Base-by-base conservation (phyloP, 768 basidiomycete genomes). In the Rhodotorula kratochvilovae region DNA sequence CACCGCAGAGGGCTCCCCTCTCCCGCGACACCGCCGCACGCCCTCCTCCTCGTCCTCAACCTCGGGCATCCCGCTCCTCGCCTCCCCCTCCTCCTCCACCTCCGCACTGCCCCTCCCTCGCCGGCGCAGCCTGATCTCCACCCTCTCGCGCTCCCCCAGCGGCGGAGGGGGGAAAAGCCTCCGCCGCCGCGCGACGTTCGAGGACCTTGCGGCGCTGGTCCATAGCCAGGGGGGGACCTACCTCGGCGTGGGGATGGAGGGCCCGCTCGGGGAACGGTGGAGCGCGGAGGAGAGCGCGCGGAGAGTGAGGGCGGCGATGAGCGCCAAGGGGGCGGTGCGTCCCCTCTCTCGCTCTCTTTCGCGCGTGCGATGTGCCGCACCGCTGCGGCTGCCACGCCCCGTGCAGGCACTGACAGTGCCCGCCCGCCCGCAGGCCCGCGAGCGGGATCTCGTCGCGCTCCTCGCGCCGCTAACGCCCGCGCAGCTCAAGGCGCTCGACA, bases 161-260 rank as follows among this genome's bases (percentile, higher is more conserved):
- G n/a, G 11, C 65, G 57, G 23, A 3, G 35, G 13, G 0, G 25
- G 15, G 27, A 46, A 25, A 46, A 29, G 35, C 12, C 29, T 69
- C 36, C 25, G 43, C 3, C 45, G 53, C 31, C 51, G 57, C 21
- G 27, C 48, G 33, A 67, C 66, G 46, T 56, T 59, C 46, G 63
- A 67, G 29, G 73, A 74, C 43, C 63, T 74, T 3, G 33, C 50
- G 3, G 42, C 54, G 27, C n/a, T 70, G n/a, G 63, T 70, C 1
- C 48, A 50, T 2, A 53, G 50, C 15, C 62, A 60, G 35, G 66
- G 63, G 0, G 69, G 59, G 12, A 66, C 54, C 42, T 71, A 74
- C 59, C 69, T 74, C 42, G 73, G 73, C 2, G 73, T 61, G 3
- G 54, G n/a, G 42, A 35, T 71, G 7, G 69, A 68, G 10, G 66